phyloP scores from a whole-genome alignment of 345 rosid genomes.

The Litchi chinensis region DNA sequence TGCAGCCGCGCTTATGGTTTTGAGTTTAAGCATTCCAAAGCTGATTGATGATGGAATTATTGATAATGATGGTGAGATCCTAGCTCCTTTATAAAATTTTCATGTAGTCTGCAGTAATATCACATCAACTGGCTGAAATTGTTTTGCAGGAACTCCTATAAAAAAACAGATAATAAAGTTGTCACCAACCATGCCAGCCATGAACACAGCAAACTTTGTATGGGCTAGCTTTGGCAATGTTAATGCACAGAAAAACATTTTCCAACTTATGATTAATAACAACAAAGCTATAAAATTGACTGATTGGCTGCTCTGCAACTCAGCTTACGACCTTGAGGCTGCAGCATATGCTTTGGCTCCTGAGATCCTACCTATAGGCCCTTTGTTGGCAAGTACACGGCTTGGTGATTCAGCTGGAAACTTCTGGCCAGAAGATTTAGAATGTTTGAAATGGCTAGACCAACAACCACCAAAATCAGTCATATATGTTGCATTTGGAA shows the following conservation, averaged over 20 bases:
- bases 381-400: constrained; percentile 15
- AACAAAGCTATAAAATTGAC: constrained; percentile 17
- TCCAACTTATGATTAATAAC: constrained; percentile 10
- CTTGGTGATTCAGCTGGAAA: constrained; percentile 8
- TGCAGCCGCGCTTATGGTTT: constrained; percentile 37
- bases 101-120: neutral
- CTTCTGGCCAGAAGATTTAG: constrained; percentile 36
- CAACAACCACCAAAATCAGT: constrained; percentile 36
- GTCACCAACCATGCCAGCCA: constrained; percentile 26
- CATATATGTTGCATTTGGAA: constrained; percentile 45
- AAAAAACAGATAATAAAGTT: constrained; percentile 21
- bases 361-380: constrained; percentile 31
- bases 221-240: constrained; percentile 37
- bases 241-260: neutral
- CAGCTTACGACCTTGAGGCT: constrained; percentile 35
- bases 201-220: constrained; percentile 35
- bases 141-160: constrained; percentile 28
- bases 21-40: constrained; percentile 35
- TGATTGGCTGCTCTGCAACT: constrained; percentile 48
- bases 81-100: neutral
- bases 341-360: constrained; percentile 20
- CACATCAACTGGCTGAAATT: neutral
- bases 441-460: constrained; percentile 41
- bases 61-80: constrained; percentile 37
- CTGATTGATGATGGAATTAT: constrained; percentile 47